Base-by-base conservation (phyloP, 192 early-diverging fungal genomes). In the Backusella sp. region DNA sequence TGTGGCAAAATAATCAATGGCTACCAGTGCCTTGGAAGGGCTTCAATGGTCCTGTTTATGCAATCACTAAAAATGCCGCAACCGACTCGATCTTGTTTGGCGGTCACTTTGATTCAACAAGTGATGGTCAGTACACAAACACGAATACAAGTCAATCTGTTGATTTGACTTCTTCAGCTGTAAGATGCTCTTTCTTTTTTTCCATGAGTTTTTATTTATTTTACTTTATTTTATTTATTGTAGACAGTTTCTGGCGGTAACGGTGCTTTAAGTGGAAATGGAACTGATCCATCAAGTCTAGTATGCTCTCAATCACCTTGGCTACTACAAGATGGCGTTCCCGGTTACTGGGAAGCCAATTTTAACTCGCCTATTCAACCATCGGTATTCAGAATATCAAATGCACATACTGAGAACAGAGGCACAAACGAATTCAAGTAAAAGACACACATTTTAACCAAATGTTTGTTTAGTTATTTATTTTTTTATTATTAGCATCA, bases 271-370 rank as follows among this genome's bases (percentile, higher is more conserved):
- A 78, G 49, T 23, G 59, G 52, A 1, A 79, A 81, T 37, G 82
- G 78, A 35, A 79, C 66, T 36, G 78, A 88, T 76, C 87, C 90
- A 11, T 66, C 42, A 44, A 70, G 46, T n/a, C 34, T 83, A 15
- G 44, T 77, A 11, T 83, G 82, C 21, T 56, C 78, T n/a, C 76
- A 84, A 28, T 79, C 87, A 46, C 89, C 90, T n/a, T 93, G 92
- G 92, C 82, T 94, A 32, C 77, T 94, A 80, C 85, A 82, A 69
- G 88, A 93, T 78, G 79, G 85, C 73, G 86, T 89, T n/a, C 87
- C 90, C 4, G 93, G 93, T 17, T 91, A 86, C 72, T 91, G 88
- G 87, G 82, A 89, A 41, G 86, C 85, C 41, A 78, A 88, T 71
- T 90, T 92, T 56, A 83, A 82, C 7, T 80, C 84, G 66, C 69